Conservation (phyloP, 1,284 basidiomycete species). For the Apiotrichum domesticum region DNA sequence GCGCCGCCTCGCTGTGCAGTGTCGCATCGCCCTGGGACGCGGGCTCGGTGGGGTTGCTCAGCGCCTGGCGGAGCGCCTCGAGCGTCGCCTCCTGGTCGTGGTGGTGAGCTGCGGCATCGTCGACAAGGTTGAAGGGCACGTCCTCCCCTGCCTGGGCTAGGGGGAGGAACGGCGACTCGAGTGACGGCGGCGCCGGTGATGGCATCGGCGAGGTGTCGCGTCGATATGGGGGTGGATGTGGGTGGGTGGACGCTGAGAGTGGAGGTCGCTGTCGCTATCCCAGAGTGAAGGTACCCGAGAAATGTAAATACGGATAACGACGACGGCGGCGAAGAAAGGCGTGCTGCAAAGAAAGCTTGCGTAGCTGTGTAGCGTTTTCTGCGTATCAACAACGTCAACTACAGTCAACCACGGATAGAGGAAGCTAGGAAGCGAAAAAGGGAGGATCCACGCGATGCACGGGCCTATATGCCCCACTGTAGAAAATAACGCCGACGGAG, state of each 20-base stretch:
- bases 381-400: too few relatives aligned
- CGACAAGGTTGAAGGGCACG: conserved; percentile 15
- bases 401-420: too few relatives aligned
- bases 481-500: neutral
- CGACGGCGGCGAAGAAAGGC: too few relatives aligned
- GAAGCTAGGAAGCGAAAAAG: too few relatives aligned
- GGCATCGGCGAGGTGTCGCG: neutral
- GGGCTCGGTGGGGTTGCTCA: conserved; percentile 10
- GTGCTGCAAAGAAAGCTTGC: too few relatives aligned
- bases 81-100: conserved; percentile 28
- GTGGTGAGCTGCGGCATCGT: conserved; percentile 15
- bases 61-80: conserved; percentile 32
- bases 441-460: neutral
- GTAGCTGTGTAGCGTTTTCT: too few relatives aligned
- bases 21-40: neutral
- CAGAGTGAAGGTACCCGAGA: too few relatives aligned
- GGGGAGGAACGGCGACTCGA: conserved; percentile 12
- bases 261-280: conserved; percentile 1
- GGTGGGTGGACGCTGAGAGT: conserved; percentile 6
- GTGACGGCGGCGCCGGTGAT: neutral
- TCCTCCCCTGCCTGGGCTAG: conserved; percentile 8
- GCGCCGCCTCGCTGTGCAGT: neutral
- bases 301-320: too few relatives aligned
- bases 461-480: neutral
- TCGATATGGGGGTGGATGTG: neutral